Percentiles rank a stretch among this genome's conserved stretches.
Evolutionary conservation across 257 asterid species (phyloP).

Genomic region (Nicotiana attenuata): DNA sequence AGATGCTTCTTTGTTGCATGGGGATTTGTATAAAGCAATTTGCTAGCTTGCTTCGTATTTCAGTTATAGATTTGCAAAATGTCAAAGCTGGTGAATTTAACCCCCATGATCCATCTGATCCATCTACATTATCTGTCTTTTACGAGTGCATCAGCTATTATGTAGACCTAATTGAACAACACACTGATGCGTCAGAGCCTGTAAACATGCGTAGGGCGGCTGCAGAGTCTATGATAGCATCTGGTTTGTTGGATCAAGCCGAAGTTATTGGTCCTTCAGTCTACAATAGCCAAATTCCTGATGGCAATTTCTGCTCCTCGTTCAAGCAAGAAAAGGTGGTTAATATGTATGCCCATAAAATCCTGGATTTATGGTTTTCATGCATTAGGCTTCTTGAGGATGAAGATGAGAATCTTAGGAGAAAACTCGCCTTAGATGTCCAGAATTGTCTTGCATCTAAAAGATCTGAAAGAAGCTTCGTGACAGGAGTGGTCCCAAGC

Average conservation of each 20-base stretch:
- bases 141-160: constrained; percentile 47
- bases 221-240: constrained; percentile 79
- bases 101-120: constrained; percentile 20
- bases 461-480: constrained; percentile 9
- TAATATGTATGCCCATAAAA: constrained; percentile 43
- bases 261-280: constrained; percentile 42
- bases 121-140: constrained; percentile 29
- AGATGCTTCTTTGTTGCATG: constrained; percentile 76
- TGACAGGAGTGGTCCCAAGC: constrained; percentile 40
- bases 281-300: constrained; percentile 25
- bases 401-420: constrained; percentile 75
- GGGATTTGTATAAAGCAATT: constrained; percentile 72
- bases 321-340: constrained; percentile 36
- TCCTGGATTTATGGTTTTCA: constrained; percentile 63
- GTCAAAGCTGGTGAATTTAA: constrained; percentile 18
- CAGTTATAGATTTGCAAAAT: constrained; percentile 27
- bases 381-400: constrained; percentile 87
- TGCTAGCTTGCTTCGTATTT: constrained; percentile 34
- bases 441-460: constrained; percentile 46
- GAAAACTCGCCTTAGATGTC: constrained; percentile 61
- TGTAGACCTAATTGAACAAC: constrained; percentile 49
- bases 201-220: constrained; percentile 78
- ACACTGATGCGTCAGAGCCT: constrained; percentile 71
- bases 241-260: constrained; percentile 64
- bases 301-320: constrained; percentile 18